These are phyloP conservation scores for Eragrostis tef DNA, from an alignment of 202 grass and related monocot species.

Conservation along the genomic window DNA sequence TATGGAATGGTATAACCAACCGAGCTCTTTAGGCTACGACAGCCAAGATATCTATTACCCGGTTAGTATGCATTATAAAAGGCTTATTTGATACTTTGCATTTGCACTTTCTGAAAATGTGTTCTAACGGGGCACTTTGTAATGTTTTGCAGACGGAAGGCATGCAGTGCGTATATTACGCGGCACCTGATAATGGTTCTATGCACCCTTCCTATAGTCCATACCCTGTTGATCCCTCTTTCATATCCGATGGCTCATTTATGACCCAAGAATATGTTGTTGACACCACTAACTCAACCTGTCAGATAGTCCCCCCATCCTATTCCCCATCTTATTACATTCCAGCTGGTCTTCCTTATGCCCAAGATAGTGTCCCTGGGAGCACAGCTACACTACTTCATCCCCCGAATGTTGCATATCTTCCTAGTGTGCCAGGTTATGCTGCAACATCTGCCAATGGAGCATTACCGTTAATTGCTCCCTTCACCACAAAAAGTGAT, in stretches of 20 bases:
- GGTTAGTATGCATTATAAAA: slow-evolving; percentile 47
- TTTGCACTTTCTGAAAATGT: neutral
- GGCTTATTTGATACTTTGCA: neutral
- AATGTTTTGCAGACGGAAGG: slow-evolving; percentile 56
- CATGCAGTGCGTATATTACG: slow-evolving; percentile 61
- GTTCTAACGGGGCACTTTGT: slow-evolving; percentile 7
- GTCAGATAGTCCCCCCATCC: slow-evolving; percentile 54
- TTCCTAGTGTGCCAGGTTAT: slow-evolving; percentile 50
- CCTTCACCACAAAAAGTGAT: slow-evolving; percentile 39
- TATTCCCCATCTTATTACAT: slow-evolving; percentile 61
- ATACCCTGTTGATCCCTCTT: slow-evolving; percentile 55
- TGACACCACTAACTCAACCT: slow-evolving; percentile 52
- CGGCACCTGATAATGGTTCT: slow-evolving; percentile 56
- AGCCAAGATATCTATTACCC: slow-evolving; percentile 62
- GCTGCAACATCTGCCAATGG: slow-evolving; percentile 43
- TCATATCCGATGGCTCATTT: slow-evolving; percentile 52
- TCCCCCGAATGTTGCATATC: slow-evolving; percentile 34
- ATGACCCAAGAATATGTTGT: slow-evolving; percentile 55
- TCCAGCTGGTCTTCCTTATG: slow-evolving; percentile 62
- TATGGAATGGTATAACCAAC: slow-evolving; percentile 65
- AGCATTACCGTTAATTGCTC: slow-evolving; percentile 36
- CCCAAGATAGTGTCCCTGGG: slow-evolving; percentile 49
- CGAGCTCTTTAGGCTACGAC: slow-evolving; percentile 54
- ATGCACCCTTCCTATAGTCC: slow-evolving; percentile 56
- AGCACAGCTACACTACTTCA: slow-evolving; percentile 32